phyloP scores from a whole-genome alignment of 495 filamentous ascomycete species.

The Bathelium albidoporum region DNA sequence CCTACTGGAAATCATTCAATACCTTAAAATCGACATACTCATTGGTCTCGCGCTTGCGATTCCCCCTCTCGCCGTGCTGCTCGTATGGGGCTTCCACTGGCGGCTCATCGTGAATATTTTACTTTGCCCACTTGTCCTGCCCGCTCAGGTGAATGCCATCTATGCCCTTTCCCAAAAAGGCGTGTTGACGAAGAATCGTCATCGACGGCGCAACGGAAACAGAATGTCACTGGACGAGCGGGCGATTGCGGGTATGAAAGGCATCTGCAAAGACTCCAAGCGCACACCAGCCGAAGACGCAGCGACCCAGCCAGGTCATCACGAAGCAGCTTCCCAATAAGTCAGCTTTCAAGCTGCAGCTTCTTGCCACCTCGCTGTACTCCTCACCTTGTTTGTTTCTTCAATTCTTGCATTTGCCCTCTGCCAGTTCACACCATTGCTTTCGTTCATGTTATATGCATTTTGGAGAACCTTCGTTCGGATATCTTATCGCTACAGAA shows the following conservation, averaged over 20 bases:
- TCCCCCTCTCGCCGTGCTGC: not conserved
- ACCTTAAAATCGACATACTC: not conserved
- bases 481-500: not conserved
- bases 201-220: not conserved
- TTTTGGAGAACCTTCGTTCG: not conserved
- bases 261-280: not conserved
- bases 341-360: not conserved
- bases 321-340: not conserved
- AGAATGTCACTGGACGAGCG: not conserved
- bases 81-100: not conserved
- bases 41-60: not conserved
- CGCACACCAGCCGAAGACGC: not conserved
- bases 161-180: constrained; percentile 1
- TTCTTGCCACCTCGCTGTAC: not conserved
- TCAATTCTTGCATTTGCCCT: not conserved
- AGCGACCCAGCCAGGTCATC: not conserved
- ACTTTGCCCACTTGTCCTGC: not conserved
- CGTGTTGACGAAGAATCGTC: not conserved
- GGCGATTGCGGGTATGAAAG: not conserved
- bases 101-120: not conserved
- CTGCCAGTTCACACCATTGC: not conserved
- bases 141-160: not conserved
- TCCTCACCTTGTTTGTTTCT: not conserved
- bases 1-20: not conserved
- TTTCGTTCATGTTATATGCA: not conserved